A percentile compares a stretch with the other conserved stretches of the same genome.
phyloP scores from a whole-genome alignment of 345 rosid genomes.

The Rhizophora apiculata region DNA sequence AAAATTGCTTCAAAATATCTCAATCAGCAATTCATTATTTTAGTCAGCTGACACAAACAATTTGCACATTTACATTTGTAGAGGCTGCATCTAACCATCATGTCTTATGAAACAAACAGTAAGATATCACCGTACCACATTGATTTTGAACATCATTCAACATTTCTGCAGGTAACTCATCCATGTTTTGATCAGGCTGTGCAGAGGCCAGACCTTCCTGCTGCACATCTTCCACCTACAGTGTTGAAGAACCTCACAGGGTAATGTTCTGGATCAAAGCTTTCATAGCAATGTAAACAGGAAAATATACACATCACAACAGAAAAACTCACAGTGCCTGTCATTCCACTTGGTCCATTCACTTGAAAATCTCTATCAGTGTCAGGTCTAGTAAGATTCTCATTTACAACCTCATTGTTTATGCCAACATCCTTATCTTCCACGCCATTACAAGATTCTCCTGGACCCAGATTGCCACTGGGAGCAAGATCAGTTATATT shows the following conservation, averaged over 20 bases:
- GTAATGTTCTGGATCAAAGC: conserved; percentile 19
- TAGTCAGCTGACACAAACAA: no score
- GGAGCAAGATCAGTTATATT: conserved; percentile 23
- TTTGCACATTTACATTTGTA: no score
- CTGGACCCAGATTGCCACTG: conserved; percentile 23
- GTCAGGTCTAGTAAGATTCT: conserved; percentile 26
- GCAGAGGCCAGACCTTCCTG: conserved; percentile 33
- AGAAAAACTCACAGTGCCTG: conserved; percentile 38
- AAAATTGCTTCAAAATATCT: no score
- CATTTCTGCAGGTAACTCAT: conserved; percentile 22
- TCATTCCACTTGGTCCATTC: conserved; percentile 24
- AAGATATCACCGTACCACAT: conserved; percentile 40
- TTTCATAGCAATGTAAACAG: conserved; percentile 16
- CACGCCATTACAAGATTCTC: conserved; percentile 25
- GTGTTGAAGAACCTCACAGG: conserved; percentile 18
- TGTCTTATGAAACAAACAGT: conserved; percentile 4
- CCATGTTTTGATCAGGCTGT: conserved; percentile 20
- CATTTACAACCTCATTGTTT: conserved; percentile 21
- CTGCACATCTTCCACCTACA: conserved; percentile 33
- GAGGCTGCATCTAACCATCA: not conserved
- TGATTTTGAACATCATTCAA: conserved; percentile 24
- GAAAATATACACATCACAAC: conserved; percentile 3
- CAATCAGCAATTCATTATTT: no score
- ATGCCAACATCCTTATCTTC: conserved; percentile 20
- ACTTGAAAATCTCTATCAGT: conserved; percentile 25